These are phyloP conservation scores for Phanerochaete carnosa DNA, from an alignment of 768 basidiomycete genomes.

Conservation along the genomic window DNA sequence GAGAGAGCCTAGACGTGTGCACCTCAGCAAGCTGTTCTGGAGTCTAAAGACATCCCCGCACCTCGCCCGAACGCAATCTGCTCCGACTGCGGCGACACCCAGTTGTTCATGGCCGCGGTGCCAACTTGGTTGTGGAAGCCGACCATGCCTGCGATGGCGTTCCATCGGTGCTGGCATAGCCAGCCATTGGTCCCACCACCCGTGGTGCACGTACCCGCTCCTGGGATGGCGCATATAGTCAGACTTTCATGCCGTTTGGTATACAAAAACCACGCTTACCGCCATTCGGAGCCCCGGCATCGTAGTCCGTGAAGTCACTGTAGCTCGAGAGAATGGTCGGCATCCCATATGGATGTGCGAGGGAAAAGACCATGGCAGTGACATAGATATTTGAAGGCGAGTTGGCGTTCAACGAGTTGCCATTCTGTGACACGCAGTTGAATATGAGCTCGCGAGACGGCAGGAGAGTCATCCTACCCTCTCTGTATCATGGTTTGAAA, in stretches of 20 bases:
- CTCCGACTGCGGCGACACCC: constrained; percentile 53
- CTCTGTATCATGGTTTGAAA: constrained; percentile 71
- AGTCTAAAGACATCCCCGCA: no score
- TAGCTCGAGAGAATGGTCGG: constrained; percentile 64
- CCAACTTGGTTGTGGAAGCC: constrained; percentile 63
- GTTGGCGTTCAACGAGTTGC: constrained; percentile 51
- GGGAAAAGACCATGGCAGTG: constrained; percentile 57
- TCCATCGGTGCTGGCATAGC: constrained; percentile 65
- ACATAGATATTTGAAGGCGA: constrained; percentile 66
- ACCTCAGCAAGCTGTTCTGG: no score
- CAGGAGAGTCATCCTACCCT: no score
- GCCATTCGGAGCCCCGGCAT: constrained; percentile 60
- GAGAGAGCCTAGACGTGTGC: no score
- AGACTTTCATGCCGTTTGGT: constrained; percentile 24
- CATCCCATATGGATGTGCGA: constrained; percentile 66
- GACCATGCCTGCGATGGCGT: constrained; percentile 54
- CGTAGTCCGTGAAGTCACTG: constrained; percentile 39
- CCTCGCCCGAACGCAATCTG: constrained; percentile 70
- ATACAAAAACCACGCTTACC: constrained; percentile 26
- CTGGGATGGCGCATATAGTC: background rate
- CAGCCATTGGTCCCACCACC: constrained; percentile 54
- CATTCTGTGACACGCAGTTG: no score
- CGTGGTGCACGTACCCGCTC: constrained; percentile 44
- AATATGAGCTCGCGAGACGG: no score
- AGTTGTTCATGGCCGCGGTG: constrained; percentile 45